Percentiles rank a stretch among this genome's conserved stretches.
These are phyloP conservation scores for Sphaerulina musiva DNA, from an alignment of 2,329 filamentous ascomycete species.

Conservation along the genomic window DNA sequence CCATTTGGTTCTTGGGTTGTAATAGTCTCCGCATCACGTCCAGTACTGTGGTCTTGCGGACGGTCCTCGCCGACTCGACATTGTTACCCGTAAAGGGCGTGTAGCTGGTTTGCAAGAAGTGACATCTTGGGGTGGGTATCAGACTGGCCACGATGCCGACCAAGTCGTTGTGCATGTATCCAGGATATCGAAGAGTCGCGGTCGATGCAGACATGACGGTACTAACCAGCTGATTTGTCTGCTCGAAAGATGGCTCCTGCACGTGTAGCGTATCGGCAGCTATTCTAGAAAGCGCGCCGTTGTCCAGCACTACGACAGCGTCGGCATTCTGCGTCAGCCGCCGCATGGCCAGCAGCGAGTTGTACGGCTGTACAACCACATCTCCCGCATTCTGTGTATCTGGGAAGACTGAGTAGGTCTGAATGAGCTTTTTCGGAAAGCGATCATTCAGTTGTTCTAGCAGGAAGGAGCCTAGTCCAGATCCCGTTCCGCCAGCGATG, in stretches of 20 bases:
- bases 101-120: conserved; percentile 98
- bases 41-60: conserved; percentile 93
- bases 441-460: conserved; percentile 93
- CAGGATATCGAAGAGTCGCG: conserved; percentile 90
- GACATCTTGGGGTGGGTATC: conserved; percentile 91
- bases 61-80: conserved; percentile 93
- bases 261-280: conserved; percentile 91
- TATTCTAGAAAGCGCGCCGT: conserved; percentile 86
- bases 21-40: conserved; percentile 94
- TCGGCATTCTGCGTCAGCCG: conserved; percentile 92
- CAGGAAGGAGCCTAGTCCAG: conserved; percentile 89
- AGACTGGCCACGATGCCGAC: conserved; percentile 93
- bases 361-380: conserved; percentile 97
- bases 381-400: conserved; percentile 81
- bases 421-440: conserved; percentile 97
- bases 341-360: conserved; percentile 87
- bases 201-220: conserved; percentile 99
- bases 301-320: conserved; percentile 94
- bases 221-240: conserved; percentile 91
- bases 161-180: conserved; percentile 99
- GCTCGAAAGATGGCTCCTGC: conserved; percentile 90
- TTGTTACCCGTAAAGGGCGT: conserved; percentile 96
- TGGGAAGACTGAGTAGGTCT: conserved; percentile 97
- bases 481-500: conserved; percentile 93
- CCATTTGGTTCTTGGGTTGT: conserved; percentile 99